These are phyloP conservation scores for Erigeron canadensis DNA, from an alignment of 129 eudicot species.

Conservation along the genomic window DNA sequence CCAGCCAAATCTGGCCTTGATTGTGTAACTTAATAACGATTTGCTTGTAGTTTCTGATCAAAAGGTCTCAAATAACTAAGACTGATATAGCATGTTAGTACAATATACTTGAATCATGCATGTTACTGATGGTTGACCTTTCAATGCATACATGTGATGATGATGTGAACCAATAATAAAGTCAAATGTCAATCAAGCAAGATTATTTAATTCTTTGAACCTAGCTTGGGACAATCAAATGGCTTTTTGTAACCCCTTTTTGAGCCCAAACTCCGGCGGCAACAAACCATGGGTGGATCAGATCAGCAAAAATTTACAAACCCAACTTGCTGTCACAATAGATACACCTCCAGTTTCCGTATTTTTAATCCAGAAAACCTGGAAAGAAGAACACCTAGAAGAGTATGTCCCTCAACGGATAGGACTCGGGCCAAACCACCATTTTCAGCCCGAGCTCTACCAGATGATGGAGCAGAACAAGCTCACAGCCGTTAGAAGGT, in stretches of 20 bases:
- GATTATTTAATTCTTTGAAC: not conserved
- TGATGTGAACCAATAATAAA: too few relatives aligned
- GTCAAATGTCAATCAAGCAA: too few relatives aligned
- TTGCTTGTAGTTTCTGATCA: too few relatives aligned
- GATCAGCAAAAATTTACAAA: slow-evolving; percentile 18
- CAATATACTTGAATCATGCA: too few relatives aligned
- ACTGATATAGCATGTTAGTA: too few relatives aligned
- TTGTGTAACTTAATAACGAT: too few relatives aligned
- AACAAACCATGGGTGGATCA: slow-evolving; percentile 23
- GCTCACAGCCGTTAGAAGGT: slow-evolving; percentile 24
- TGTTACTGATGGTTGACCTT: too few relatives aligned
- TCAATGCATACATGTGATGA: too few relatives aligned
- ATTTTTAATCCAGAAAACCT: slow-evolving; percentile 20
- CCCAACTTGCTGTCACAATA: slow-evolving; percentile 16
- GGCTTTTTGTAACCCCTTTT: slow-evolving; percentile 20
- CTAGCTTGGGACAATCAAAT: not conserved
- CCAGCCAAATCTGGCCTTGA: too few relatives aligned
- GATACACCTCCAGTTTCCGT: slow-evolving; percentile 26
- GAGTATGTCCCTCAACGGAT: slow-evolving; percentile 33
- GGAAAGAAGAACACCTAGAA: slow-evolving; percentile 17
- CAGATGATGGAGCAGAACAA: slow-evolving; percentile 25
- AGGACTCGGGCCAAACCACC: slow-evolving; percentile 43
- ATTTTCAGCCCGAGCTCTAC: slow-evolving; percentile 36
- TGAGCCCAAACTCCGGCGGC: slow-evolving; percentile 13
- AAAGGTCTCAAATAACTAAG: too few relatives aligned